Base-by-base conservation (phyloP, 1,139 yeast species). In the Hansenula sp. region DNA sequence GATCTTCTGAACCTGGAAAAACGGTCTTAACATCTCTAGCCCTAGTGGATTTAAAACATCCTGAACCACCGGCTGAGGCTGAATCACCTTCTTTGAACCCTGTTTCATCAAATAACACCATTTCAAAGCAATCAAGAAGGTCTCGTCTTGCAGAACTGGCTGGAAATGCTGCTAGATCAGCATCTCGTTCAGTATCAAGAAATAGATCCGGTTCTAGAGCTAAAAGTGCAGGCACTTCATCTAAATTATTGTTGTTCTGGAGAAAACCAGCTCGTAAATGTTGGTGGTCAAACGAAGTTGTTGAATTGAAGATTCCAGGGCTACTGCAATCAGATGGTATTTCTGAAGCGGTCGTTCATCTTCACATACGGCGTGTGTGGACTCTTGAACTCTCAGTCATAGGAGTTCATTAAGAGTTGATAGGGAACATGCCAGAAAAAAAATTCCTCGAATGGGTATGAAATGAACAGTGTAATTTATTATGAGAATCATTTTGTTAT, bases 191-290 rank as follows among this genome's bases (percentile, higher is more conserved):
- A 2, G 61, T 66, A 30, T 64, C 68, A 2, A 57, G 65, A 44
- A 63, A 66, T 18, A 65, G 83, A 49, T 77, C 85, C 3, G 61
- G 74, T 33, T 71, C 82, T 14, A 66, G 71, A 44, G 30, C 38
- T 44, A 62, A 56, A 56, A 57, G 62, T 55, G 69, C 68, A 24
- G 64, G 53, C 37, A 71, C 75, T 40, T 72, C 78, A 4, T 86
- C 92, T 28, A 92, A 94, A 59, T 72, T 94, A 41, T 71, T 94
- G 30, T 69, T 94, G 44, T 94, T 94, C 60, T 94, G 98, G 98
- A 75, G 96, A 48, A 92, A 92, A 59, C 99, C 99, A 0, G 99
- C 99, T 1, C 75, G 98, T 57, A 94, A 94, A 60, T 94, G 99
- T 65, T 94, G 99, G 99, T 94, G 99, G 99, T 83, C 86, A 12